Percentiles rank a stretch among this genome's conserved stretches.
Conservation (phyloP, 495 filamentous ascomycete species). For the Zalerion maritima region DNA sequence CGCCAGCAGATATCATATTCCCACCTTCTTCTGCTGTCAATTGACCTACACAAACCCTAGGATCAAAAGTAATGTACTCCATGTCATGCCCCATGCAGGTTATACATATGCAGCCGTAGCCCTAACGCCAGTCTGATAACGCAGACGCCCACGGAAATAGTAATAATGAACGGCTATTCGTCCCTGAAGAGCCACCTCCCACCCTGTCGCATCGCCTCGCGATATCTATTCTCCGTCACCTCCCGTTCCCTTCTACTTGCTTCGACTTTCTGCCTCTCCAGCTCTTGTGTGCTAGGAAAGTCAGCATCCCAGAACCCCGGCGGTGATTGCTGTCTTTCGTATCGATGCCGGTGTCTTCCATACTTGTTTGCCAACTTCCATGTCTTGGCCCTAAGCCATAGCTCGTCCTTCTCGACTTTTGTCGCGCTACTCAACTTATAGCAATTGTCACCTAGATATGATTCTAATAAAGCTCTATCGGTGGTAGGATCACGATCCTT, state of each 20-base stretch:
- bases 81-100: too few species aligned
- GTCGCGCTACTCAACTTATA: constrained; percentile 32
- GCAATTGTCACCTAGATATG: constrained; percentile 49
- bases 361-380: constrained; percentile 50
- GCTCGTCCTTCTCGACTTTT: constrained; percentile 32
- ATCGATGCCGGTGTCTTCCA: constrained; percentile 65
- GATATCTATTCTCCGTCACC: constrained; percentile 57
- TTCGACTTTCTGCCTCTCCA: constrained; percentile 43
- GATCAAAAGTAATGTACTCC: too few species aligned
- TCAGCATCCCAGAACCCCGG: constrained; percentile 84
- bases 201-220: constrained; percentile 63
- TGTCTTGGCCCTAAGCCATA: constrained; percentile 54
- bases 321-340: constrained; percentile 52
- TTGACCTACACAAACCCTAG: too few species aligned
- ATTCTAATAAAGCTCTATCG: constrained; percentile 44
- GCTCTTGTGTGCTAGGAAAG: constrained; percentile 75
- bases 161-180: too few species aligned
- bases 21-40: too few species aligned
- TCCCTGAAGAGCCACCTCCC: constrained; percentile 72
- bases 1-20: too few species aligned
- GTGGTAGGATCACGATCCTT: constrained; percentile 23
- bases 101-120: too few species aligned
- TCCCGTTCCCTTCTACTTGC: constrained; percentile 42
- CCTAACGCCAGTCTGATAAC: too few species aligned
- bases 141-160: too few species aligned